These are phyloP conservation scores for Rhodosorus marinus DNA, from an alignment of 23 red algal genomes.

Conservation along the genomic window DNA sequence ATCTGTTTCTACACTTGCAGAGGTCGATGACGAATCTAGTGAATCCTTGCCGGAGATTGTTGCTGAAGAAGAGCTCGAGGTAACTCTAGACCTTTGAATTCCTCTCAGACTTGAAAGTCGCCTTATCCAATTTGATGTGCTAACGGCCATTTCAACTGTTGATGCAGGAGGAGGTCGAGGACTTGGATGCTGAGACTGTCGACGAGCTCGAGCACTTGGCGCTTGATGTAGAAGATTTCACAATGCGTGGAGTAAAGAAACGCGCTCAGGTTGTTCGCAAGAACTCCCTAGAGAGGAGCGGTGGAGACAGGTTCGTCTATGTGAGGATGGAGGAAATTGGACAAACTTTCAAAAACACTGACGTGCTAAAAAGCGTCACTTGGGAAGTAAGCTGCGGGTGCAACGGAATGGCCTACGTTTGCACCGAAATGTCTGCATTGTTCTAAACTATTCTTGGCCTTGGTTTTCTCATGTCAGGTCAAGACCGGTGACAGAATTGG, in stretches of 20 bases:
- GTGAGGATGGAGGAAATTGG: slow-evolving; percentile 51
- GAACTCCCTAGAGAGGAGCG: slow-evolving; percentile 11
- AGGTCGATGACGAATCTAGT: background rate
- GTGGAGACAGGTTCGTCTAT: slow-evolving; percentile 46
- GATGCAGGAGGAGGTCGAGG: slow-evolving; percentile 11
- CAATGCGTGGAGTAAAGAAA: slow-evolving; percentile 22
- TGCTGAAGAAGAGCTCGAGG: background rate
- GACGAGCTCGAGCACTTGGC: slow-evolving; percentile 37
- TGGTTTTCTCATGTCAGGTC: too few relatives aligned
- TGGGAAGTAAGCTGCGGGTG: too few relatives aligned
- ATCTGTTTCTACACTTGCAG: background rate
- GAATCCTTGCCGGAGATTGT: background rate
- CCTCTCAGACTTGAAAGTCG: background rate
- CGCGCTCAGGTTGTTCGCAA: slow-evolving; percentile 17
- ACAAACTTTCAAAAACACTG: slow-evolving; percentile 41
- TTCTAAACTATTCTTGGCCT: too few relatives aligned
- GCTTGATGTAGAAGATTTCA: slow-evolving; percentile 39
- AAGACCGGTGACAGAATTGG: slow-evolving; percentile 79
- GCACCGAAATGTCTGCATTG: too few relatives aligned
- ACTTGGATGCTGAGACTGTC: slow-evolving; percentile 27
- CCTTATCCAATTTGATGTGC: too few relatives aligned
- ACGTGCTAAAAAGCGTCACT: slow-evolving; percentile 30
- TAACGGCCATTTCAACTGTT: background rate
- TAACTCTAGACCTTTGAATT: background rate
- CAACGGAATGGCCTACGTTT: too few relatives aligned